Conservation (phyloP, 2,329 filamentous ascomycete genomes). For the Chaetoscypha palmicola region DNA sequence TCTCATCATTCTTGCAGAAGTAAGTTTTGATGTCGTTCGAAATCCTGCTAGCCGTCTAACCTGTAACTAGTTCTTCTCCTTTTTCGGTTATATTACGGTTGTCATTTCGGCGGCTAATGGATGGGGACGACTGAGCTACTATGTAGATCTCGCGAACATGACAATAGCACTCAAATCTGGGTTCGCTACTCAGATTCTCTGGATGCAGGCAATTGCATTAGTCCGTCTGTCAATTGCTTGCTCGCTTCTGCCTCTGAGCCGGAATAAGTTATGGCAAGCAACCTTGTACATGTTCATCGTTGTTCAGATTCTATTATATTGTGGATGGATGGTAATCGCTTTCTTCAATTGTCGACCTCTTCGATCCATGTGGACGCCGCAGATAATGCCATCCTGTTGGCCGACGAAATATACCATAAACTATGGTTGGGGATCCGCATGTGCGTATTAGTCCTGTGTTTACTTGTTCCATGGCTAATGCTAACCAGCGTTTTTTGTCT, state of each 20-base stretch:
- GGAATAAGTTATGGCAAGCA: conserved; percentile 4
- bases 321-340: conserved; percentile 4
- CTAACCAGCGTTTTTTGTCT: conserved; percentile 3
- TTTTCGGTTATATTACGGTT: conserved; percentile 2
- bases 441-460: too few species aligned
- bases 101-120: conserved; percentile 5
- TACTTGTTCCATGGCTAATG: neutral
- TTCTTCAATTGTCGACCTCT: conserved; percentile 11
- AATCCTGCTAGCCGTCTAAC: neutral
- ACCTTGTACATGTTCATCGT: conserved; percentile 8
- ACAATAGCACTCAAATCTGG: conserved; percentile 6
- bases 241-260: conserved; percentile 11
- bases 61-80: conserved; percentile 7
- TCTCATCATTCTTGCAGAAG: conserved; percentile 9
- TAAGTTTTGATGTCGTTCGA: neutral
- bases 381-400: conserved; percentile 6
- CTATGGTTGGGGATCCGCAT: conserved; percentile 9
- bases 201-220: conserved; percentile 8
- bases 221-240: conserved; percentile 12
- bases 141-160: conserved; percentile 2
- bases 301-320: conserved; percentile 3
- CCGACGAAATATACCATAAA: conserved; percentile 3
- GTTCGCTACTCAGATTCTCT: conserved; percentile 9
- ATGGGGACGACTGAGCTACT: conserved; percentile 9
- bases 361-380: conserved; percentile 7